Evolutionary conservation across 495 filamentous ascomycete species (phyloP).

Genomic region (Lepidopterella palustris): DNA sequence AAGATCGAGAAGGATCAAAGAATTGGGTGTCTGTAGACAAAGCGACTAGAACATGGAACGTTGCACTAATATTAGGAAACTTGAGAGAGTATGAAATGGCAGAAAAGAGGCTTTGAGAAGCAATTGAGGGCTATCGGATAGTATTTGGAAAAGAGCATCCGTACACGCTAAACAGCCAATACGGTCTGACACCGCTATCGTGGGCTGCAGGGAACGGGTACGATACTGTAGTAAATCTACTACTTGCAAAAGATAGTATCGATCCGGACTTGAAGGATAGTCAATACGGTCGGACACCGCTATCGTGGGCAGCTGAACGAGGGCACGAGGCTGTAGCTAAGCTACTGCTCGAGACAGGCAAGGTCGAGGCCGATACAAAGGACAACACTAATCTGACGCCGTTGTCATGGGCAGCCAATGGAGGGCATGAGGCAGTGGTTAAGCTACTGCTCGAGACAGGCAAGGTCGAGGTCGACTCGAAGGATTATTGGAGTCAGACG

Average conservation of each 20-base stretch:
- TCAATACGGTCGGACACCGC: neutral
- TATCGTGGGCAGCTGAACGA: neutral
- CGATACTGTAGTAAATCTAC: neutral
- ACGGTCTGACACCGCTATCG: slow-evolving; percentile 1
- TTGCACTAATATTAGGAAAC: slow-evolving; percentile 17
- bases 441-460: neutral
- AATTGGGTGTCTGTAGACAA: slow-evolving; percentile 9
- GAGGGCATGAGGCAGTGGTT: neutral
- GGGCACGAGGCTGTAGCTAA: neutral
- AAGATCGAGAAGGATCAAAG: neutral
- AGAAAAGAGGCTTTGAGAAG: slow-evolving; percentile 23
- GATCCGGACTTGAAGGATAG: slow-evolving; percentile 1
- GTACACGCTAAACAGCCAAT: neutral
- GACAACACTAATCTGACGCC: neutral
- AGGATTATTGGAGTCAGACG: neutral
- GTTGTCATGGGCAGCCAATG: neutral
- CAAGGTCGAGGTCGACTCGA: neutral
- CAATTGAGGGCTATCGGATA: slow-evolving; percentile 1
- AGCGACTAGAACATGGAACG: slow-evolving; percentile 21
- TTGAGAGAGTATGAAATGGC: slow-evolving; percentile 24
- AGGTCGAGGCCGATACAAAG: too few species aligned
- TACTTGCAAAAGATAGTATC: neutral
- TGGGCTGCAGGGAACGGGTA: slow-evolving; percentile 2
- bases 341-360: neutral
- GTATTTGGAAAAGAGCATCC: neutral